These are phyloP conservation scores for Oidiodendron maius DNA, from an alignment of 495 filamentous ascomycete genomes.

Conservation along the genomic window DNA sequence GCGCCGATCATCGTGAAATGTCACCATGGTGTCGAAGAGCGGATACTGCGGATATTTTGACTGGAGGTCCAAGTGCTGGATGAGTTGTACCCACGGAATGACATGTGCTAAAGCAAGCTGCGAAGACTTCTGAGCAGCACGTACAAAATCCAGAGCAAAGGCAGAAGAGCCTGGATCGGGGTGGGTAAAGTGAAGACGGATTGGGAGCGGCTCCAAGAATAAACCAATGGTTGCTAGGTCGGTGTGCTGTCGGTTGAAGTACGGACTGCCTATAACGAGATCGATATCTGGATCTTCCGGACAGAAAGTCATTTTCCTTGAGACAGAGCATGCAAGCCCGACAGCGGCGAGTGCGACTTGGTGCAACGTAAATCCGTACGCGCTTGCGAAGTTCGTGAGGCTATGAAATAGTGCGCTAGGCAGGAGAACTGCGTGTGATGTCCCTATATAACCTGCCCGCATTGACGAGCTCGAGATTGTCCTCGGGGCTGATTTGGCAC, in stretches of 20 bases:
- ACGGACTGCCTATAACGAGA: slow-evolving; percentile 25
- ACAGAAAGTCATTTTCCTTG: slow-evolving; percentile 16
- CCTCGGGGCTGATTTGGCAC: no score
- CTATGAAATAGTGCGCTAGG: no score
- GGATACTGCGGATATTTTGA: slow-evolving; percentile 23
- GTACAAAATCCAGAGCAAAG: not conserved
- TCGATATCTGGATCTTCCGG: slow-evolving; percentile 19
- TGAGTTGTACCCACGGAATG: slow-evolving; percentile 6
- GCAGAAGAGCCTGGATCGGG: not conserved
- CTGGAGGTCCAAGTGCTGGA: slow-evolving; percentile 15
- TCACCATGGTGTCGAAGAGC: slow-evolving; percentile 28
- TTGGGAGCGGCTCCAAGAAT: slow-evolving; percentile 29
- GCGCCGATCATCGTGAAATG: slow-evolving; percentile 26
- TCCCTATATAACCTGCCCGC: no score
- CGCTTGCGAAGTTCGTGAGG: no score
- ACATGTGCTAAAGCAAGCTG: not conserved
- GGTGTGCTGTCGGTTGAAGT: slow-evolving; percentile 23
- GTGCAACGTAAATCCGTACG: slow-evolving; percentile 28
- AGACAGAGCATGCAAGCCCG: slow-evolving; percentile 17
- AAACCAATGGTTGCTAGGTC: slow-evolving; percentile 26
- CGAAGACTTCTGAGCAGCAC: not conserved
- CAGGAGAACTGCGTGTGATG: no score
- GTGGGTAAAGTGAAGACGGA: slow-evolving; percentile 22
- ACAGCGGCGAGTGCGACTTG: slow-evolving; percentile 27
- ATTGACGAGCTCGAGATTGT: no score